Evolutionary conservation across 202 grass and related monocot species (phyloP).

Genomic region (Miscanthus sacchariflorus): DNA sequence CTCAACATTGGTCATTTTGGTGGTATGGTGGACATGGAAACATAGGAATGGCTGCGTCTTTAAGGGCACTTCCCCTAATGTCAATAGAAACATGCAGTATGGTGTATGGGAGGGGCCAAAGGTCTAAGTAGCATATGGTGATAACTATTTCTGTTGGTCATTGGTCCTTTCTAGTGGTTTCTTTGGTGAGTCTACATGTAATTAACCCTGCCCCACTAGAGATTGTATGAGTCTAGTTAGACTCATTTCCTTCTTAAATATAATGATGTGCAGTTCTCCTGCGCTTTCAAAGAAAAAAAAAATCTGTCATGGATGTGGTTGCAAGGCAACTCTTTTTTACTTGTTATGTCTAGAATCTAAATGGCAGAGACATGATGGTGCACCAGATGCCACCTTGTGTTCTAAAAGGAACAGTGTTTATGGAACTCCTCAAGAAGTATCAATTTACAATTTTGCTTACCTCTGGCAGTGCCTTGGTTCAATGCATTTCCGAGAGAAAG

Average conservation of each 20-base stretch:
- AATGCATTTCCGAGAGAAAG: constrained; percentile 99
- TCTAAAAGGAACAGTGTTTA: neutral
- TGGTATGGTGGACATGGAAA: neutral
- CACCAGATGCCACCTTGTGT: neutral
- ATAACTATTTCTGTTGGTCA: neutral
- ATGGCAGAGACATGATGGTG: constrained; percentile 4
- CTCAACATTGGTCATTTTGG: neutral
- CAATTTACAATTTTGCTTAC: constrained; percentile 63
- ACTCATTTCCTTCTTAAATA: neutral
- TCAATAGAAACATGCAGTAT: neutral
- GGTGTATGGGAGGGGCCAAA: neutral
- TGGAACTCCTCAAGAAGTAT: constrained; percentile 35
- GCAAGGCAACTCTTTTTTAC: neutral
- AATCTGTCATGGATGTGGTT: neutral
- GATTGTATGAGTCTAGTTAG: neutral
- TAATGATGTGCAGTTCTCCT: neutral
- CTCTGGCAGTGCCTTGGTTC: constrained; percentile 99
- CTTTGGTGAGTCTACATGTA: neutral
- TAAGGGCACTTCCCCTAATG: neutral
- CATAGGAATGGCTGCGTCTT: neutral
- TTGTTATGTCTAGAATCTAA: constrained; percentile 5
- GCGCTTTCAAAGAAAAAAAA: neutral
- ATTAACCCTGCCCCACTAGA: neutral
- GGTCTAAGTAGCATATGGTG: neutral
- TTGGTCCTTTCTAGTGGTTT: neutral